A percentile compares a stretch with the other conserved stretches of the same genome.
These are phyloP conservation scores for Mycosphaerella arachidis DNA, from an alignment of 2,329 filamentous ascomycete species.

Conservation along the genomic window DNA sequence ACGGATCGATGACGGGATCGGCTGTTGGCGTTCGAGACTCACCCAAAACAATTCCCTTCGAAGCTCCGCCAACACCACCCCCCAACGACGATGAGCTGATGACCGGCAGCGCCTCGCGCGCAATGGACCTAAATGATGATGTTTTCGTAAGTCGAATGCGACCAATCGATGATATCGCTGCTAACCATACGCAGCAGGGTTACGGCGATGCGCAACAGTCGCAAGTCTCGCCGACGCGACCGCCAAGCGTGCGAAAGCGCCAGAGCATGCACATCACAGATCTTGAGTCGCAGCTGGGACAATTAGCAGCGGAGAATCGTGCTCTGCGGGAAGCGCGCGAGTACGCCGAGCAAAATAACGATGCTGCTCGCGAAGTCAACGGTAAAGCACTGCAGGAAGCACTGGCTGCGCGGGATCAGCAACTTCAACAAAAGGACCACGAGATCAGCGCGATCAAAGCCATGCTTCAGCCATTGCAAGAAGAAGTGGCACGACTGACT, in stretches of 20 bases:
- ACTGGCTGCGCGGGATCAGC: conserved; percentile 61
- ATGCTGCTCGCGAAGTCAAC: conserved; percentile 46
- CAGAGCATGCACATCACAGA: conserved; percentile 95
- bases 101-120: conserved; percentile 80
- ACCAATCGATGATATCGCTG: conserved; percentile 36
- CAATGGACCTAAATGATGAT: conserved; percentile 77
- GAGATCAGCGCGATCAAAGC: conserved; percentile 74
- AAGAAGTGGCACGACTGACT: conserved; percentile 73
- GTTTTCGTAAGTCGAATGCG: conserved; percentile 73
- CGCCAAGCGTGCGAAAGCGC: conserved; percentile 91
- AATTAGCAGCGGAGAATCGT: conserved; percentile 79
- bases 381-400: conserved; percentile 47
- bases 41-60: conserved; percentile 37
- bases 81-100: conserved; percentile 68
- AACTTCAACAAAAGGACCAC: conserved; percentile 74
- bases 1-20: conserved; percentile 35
- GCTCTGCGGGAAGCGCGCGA: conserved; percentile 62
- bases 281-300: conserved; percentile 78
- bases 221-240: conserved; percentile 83
- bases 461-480: conserved; percentile 72
- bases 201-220: conserved; percentile 87
- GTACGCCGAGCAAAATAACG: conserved; percentile 11
- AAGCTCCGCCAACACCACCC: conserved; percentile 46
- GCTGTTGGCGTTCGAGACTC: conserved; percentile 34
- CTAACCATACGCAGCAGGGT: conserved; percentile 65